A percentile compares a stretch with the other conserved stretches of the same genome.
Evolutionary conservation across 345 rosid species (phyloP).

Genomic region (Pistacia atlantica): DNA sequence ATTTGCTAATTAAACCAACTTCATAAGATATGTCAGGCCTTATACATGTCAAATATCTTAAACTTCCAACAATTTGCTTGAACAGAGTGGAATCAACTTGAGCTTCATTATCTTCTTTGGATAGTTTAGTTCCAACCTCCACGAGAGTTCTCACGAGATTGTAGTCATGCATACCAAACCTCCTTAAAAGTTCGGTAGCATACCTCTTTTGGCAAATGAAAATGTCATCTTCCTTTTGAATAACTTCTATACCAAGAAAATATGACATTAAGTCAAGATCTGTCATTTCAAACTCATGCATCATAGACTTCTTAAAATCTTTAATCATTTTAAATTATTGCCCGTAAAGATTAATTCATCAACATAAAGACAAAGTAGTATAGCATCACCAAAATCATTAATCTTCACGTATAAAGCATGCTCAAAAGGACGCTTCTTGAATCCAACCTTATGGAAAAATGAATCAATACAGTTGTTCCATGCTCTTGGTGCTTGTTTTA

Average conservation of each 20-base stretch:
- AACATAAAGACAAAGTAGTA: constrained; percentile 1
- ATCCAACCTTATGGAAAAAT: neutral
- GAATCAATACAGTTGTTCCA: constrained; percentile 1
- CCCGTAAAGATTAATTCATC: neutral
- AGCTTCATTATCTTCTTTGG: neutral
- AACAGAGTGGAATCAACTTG: neutral
- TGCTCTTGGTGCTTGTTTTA: too few relatives aligned
- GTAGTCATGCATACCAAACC: neutral
- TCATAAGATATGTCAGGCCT: neutral
- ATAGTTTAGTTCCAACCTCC: neutral
- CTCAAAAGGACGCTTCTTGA: neutral
- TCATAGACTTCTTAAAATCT: neutral
- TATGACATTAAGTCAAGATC: neutral
- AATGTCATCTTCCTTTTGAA: neutral
- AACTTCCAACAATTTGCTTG: neutral
- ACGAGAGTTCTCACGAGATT: neutral
- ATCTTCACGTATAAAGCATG: constrained; percentile 1
- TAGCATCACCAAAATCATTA: neutral
- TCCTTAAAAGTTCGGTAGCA: constrained; percentile 3
- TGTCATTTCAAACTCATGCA: constrained; percentile 13
- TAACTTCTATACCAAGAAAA: constrained; percentile 15
- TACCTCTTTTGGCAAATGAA: constrained; percentile 6
- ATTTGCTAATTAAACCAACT: neutral
- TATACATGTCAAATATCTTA: neutral
- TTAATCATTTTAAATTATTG: neutral